Conservation (phyloP, 2,329 filamentous ascomycete species). For the Diplodia scrobiculata region DNA sequence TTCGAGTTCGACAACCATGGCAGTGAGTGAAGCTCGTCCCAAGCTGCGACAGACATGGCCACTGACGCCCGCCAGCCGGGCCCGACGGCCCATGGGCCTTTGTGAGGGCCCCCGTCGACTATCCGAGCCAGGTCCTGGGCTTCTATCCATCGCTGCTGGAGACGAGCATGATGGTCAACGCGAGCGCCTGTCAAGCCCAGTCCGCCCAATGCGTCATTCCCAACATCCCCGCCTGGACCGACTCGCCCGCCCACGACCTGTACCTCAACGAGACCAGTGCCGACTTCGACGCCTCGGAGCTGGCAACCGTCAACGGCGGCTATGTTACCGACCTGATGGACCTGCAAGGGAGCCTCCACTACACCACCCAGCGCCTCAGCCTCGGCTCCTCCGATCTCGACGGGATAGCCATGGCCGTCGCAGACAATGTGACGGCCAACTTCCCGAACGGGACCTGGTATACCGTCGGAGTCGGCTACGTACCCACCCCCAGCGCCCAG, state of each 20-base stretch:
- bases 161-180: not conserved
- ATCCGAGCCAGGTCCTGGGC: not conserved
- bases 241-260: not conserved
- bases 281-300: not conserved
- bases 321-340: constrained; percentile 1
- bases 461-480: constrained; percentile 12
- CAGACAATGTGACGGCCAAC: not conserved
- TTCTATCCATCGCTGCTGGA: constrained; percentile 1
- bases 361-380: not conserved
- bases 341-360: not conserved
- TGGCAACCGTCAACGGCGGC: not conserved
- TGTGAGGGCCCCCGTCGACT: not conserved
- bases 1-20: not conserved
- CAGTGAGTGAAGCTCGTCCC: not conserved
- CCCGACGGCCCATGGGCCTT: constrained; percentile 15
- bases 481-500: not conserved
- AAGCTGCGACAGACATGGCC: not conserved
- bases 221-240: not conserved
- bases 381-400: not conserved
- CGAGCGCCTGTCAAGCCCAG: not conserved
- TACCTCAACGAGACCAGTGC: not conserved
- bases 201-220: not conserved
- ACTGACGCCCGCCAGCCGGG: not conserved
- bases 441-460: constrained; percentile 1
- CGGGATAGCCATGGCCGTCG: not conserved